phyloP scores from a whole-genome alignment of 139 green algal species.

The Ettlia oleoabundans region DNA sequence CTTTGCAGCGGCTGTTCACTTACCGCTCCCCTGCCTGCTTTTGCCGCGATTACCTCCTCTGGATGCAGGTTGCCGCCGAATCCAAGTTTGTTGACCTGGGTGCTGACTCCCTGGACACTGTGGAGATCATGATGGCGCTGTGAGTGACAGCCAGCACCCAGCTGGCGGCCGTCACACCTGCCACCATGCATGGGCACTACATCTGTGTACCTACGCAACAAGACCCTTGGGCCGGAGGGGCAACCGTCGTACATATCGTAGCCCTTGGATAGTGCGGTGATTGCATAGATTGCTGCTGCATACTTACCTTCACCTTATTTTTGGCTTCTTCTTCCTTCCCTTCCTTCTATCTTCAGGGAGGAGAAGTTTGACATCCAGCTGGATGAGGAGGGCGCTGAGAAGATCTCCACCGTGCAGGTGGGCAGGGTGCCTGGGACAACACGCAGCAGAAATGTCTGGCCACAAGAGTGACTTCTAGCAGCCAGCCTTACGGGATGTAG shows the following conservation, averaged over 20 bases:
- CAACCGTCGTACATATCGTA: too few species aligned
- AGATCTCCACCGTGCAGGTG: conserved; percentile 87
- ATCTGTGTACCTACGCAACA: too few species aligned
- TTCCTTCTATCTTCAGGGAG: conserved; percentile 1
- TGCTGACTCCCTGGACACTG: conserved; percentile 97
- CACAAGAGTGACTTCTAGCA: too few species aligned
- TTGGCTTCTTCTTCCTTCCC: too few species aligned
- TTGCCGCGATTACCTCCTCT: not conserved
- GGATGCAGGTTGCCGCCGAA: conserved; percentile 74
- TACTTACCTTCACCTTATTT: too few species aligned
- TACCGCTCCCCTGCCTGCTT: not conserved
- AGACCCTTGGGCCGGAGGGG: too few species aligned
- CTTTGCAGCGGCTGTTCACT: too few species aligned
- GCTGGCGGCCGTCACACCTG: not conserved
- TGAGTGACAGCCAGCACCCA: not conserved
- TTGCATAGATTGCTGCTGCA: too few species aligned
- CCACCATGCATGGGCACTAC: too few species aligned
- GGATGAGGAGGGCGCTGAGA: conserved; percentile 97
- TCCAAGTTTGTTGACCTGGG: conserved; percentile 97
- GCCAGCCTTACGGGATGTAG: too few species aligned
- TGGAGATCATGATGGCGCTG: conserved; percentile 99
- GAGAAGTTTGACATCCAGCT: conserved; percentile 97
- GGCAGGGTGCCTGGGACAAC: not conserved
- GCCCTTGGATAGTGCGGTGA: too few species aligned
- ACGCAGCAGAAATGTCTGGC: not conserved